Conservation (phyloP, 208 protist species). For the Tritrichomonas foetus region DNA sequence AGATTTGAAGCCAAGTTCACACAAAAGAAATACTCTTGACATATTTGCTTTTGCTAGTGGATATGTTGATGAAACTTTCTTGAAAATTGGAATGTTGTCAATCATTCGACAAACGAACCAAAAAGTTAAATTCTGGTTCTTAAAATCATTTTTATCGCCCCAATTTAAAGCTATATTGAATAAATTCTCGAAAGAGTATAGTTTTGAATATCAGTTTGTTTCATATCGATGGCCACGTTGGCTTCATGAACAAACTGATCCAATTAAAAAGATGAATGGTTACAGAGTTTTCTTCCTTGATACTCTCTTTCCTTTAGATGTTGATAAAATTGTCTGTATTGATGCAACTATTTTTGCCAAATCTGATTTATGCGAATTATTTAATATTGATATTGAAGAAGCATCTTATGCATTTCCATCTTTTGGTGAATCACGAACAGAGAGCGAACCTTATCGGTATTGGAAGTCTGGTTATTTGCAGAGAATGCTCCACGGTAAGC, state of each 20-base stretch:
- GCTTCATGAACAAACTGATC: conserved; percentile 83
- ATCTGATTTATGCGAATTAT: conserved; percentile 80
- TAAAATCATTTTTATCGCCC: conserved; percentile 92
- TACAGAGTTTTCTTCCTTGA: conserved; percentile 99
- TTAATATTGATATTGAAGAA: conserved; percentile 84
- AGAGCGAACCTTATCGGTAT: conserved; percentile 74
- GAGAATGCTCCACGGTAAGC: conserved; percentile 44
- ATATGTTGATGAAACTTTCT: background rate
- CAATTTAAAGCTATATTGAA: conserved; percentile 77
- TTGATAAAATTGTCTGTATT: conserved; percentile 93
- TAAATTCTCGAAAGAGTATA: conserved; percentile 71
- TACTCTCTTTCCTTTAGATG: conserved; percentile 88
- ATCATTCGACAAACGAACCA: conserved; percentile 36
- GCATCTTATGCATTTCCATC: conserved; percentile 85
- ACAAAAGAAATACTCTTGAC: background rate
- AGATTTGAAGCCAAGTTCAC: no score
- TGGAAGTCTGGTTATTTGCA: conserved; percentile 47
- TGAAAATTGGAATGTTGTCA: conserved; percentile 6
- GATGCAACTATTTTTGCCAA: conserved; percentile 89
- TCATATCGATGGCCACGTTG: conserved; percentile 95
- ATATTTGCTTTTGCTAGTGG: background rate
- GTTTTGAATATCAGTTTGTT: conserved; percentile 81
- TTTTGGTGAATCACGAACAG: conserved; percentile 81
- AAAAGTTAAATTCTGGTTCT: conserved; percentile 96
- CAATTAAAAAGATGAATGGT: conserved; percentile 94